Percentiles rank a stretch among this genome's conserved stretches.
Conservation (phyloP, 768 basidiomycete species). For the Harrya chromipes region DNA sequence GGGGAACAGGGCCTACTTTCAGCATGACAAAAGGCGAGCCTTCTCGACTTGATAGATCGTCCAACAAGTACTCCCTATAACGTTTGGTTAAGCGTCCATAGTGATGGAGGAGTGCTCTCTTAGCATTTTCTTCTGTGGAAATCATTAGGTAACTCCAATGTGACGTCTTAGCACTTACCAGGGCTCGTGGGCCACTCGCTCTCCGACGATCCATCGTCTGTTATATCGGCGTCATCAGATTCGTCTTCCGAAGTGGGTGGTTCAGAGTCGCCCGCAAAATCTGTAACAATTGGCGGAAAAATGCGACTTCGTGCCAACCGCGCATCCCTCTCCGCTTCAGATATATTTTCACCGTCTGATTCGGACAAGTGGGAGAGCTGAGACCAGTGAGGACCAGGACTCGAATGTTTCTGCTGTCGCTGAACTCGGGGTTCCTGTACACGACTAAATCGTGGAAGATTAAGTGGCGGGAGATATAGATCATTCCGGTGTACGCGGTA, state of each 20-base stretch:
- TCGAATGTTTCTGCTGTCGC: slow-evolving; percentile 8
- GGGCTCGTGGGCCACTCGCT: slow-evolving; percentile 43
- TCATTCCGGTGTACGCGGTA: slow-evolving; percentile 41
- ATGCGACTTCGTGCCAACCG: slow-evolving; percentile 67
- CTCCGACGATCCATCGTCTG: slow-evolving; percentile 41
- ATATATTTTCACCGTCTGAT: slow-evolving; percentile 60
- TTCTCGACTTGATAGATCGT: slow-evolving; percentile 43
- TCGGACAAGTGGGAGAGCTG: slow-evolving; percentile 44
- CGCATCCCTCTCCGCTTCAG: slow-evolving; percentile 68
- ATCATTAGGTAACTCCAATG: slow-evolving; percentile 11
- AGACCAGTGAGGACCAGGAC: slow-evolving; percentile 19
- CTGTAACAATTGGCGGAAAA: slow-evolving; percentile 30
- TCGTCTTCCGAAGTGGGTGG: slow-evolving; percentile 66
- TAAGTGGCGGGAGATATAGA: slow-evolving; percentile 46
- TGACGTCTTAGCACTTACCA: slow-evolving; percentile 11
- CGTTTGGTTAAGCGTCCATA: slow-evolving; percentile 50
- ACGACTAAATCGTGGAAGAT: slow-evolving; percentile 28
- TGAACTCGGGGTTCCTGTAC: slow-evolving; percentile 1
- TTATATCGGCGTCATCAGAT: slow-evolving; percentile 72
- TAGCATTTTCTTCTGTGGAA: slow-evolving; percentile 14
- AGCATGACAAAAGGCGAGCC: slow-evolving; percentile 44
- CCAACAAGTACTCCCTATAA: slow-evolving; percentile 38
- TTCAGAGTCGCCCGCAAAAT: slow-evolving; percentile 40
- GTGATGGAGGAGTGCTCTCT: slow-evolving; percentile 35
- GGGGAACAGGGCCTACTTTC: slow-evolving; percentile 34